Conservation (phyloP, 768 basidiomycete species). For the Lentinula aciculospora region DNA sequence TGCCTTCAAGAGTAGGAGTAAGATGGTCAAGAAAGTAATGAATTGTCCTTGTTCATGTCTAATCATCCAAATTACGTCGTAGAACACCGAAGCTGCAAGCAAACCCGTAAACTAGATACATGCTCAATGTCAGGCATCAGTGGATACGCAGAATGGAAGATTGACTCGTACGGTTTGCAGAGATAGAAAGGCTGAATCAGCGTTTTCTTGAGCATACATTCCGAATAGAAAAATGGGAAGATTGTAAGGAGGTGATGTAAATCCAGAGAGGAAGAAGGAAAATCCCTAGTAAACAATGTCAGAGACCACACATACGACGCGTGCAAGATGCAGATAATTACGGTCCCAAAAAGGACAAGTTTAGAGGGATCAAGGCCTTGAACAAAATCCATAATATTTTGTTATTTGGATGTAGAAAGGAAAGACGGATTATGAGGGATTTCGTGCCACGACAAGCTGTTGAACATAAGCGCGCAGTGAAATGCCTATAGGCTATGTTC, state of each 20-base stretch:
- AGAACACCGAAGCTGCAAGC: slow-evolving; percentile 53
- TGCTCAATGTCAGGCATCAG: no score
- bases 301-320: background rate
- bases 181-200: slow-evolving; percentile 52
- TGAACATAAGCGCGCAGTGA: background rate
- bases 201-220: slow-evolving; percentile 61
- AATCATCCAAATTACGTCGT: slow-evolving; percentile 69
- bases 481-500: no score
- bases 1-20: slow-evolving; percentile 59
- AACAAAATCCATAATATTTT: slow-evolving; percentile 51
- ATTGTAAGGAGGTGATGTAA: slow-evolving; percentile 64
- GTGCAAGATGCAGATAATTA: slow-evolving; percentile 23
- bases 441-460: background rate
- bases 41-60: slow-evolving; percentile 51
- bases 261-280: slow-evolving; percentile 48
- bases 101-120: slow-evolving; percentile 57
- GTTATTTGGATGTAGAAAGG: background rate
- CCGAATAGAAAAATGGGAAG: slow-evolving; percentile 83
- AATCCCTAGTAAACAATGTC: slow-evolving; percentile 37
- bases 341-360: slow-evolving; percentile 59
- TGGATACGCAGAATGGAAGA: background rate
- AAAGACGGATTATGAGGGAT: background rate
- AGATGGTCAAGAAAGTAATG: slow-evolving; percentile 45
- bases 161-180: slow-evolving; percentile 48
- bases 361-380: slow-evolving; percentile 70